Conservation (phyloP, 331 rosid species). For the Malus hybrid region DNA sequence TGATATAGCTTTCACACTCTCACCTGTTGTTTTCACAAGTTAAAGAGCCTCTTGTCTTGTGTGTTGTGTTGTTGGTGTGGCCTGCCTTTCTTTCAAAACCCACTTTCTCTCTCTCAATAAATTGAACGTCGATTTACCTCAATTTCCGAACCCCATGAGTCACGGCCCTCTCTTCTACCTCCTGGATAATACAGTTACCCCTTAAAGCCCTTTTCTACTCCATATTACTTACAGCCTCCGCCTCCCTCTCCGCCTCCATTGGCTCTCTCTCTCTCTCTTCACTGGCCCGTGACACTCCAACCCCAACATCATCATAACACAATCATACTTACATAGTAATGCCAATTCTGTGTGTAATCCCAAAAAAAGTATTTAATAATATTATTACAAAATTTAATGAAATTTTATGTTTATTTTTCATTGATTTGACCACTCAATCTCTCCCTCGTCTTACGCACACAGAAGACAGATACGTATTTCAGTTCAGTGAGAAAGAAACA, state of each 20-base stretch:
- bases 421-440: constrained; percentile 93
- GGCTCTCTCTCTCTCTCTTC: constrained; percentile 20
- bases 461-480: constrained; percentile 61
- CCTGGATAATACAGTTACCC: constrained; percentile 26
- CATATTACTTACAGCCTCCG: background rate
- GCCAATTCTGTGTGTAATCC: background rate
- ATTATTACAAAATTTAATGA: background rate
- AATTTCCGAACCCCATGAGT: constrained; percentile 44
- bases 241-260: constrained; percentile 23
- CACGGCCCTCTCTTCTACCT: constrained; percentile 11
- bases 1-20: constrained; percentile 67
- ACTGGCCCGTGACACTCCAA: background rate
- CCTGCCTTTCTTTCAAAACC: constrained; percentile 6
- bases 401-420: background rate
- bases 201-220: background rate
- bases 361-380: background rate
- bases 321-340: constrained; percentile 23
- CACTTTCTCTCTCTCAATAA: background rate
- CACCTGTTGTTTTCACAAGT: constrained; percentile 53
- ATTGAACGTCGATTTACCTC: constrained; percentile 23
- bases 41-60: constrained; percentile 58
- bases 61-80: background rate
- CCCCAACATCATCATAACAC: constrained; percentile 38
- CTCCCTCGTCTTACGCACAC: constrained; percentile 52
- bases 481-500: constrained; percentile 28